Percentiles rank a stretch among this genome's conserved stretches.
phyloP scores from a whole-genome alignment of 768 basidiomycete genomes.

The Rhodotorula paludigena region DNA sequence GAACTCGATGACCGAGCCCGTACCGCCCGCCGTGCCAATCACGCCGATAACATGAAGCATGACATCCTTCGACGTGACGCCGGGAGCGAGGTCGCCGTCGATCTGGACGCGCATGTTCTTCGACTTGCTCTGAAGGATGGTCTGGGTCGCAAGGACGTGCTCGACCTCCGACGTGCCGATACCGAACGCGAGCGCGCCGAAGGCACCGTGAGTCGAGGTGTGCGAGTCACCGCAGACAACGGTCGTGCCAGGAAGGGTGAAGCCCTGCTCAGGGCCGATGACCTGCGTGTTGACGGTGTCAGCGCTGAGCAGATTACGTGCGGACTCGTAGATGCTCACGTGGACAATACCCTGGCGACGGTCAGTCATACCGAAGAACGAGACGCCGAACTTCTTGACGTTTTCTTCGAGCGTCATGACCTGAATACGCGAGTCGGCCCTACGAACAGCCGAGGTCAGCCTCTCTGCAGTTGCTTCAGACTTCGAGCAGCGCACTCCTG shows the following conservation, averaged over 20 bases:
- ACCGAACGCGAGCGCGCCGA: slow-evolving; percentile 86
- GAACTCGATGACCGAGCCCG: slow-evolving; percentile 85
- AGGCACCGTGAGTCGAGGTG: slow-evolving; percentile 88
- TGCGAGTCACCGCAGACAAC: slow-evolving; percentile 87
- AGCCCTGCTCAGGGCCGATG: slow-evolving; percentile 90
- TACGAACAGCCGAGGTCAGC: not conserved
- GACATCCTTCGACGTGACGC: slow-evolving; percentile 83
- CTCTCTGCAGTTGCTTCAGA: not conserved
- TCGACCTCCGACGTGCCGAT: slow-evolving; percentile 93
- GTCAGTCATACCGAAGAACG: slow-evolving; percentile 86
- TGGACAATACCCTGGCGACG: slow-evolving; percentile 63
- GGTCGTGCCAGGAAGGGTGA: slow-evolving; percentile 59
- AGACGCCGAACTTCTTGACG: slow-evolving; percentile 83
- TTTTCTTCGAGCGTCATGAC: slow-evolving; percentile 78
- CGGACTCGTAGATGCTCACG: slow-evolving; percentile 16
- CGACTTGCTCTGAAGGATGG: slow-evolving; percentile 74
- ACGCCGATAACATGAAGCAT: slow-evolving; percentile 83
- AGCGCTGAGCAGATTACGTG: not conserved
- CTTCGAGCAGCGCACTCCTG: slow-evolving; percentile 53
- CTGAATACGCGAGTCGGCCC: slow-evolving; percentile 72
- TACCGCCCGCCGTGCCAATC: slow-evolving; percentile 90
- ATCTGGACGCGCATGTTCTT: slow-evolving; percentile 92
- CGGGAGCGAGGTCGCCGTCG: slow-evolving; percentile 71
- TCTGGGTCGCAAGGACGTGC: slow-evolving; percentile 88
- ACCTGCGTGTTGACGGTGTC: slow-evolving; percentile 69